Evolutionary conservation across 768 basidiomycete genomes (phyloP).

Genomic region (Tubosaeta sp.): DNA sequence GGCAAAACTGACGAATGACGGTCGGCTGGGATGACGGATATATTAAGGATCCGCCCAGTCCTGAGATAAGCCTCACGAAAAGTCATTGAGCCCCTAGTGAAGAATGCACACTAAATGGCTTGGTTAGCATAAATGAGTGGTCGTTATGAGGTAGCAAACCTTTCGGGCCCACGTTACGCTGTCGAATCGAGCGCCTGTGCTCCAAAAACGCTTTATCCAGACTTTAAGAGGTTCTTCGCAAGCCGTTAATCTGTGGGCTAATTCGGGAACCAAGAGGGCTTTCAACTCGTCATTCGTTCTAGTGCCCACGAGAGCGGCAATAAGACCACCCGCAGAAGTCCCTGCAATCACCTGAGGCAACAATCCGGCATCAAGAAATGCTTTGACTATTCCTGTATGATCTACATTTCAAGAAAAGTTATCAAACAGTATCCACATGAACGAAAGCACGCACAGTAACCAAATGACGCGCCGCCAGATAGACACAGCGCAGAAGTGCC

Average conservation of each 20-base stretch:
- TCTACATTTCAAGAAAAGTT: conserved; percentile 40
- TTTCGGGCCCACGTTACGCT: conserved; percentile 87
- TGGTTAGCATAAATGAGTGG: neutral
- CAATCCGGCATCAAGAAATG: conserved; percentile 81
- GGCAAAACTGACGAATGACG: conserved; percentile 64
- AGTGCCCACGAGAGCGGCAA: conserved; percentile 75
- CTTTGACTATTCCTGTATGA: conserved; percentile 88
- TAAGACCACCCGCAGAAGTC: conserved; percentile 88
- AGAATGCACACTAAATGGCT: conserved; percentile 65
- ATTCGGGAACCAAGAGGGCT: conserved; percentile 68
- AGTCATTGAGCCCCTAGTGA: conserved; percentile 90
- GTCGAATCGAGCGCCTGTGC: conserved; percentile 94
- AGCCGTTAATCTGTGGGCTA: conserved; percentile 81
- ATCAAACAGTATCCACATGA: neutral
- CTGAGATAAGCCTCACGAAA: conserved; percentile 92
- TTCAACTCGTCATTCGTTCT: conserved; percentile 86
- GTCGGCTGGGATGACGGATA: conserved; percentile 89
- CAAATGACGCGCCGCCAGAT: conserved; percentile 94
- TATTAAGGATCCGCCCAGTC: conserved; percentile 91
- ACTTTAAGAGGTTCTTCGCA: conserved; percentile 71
- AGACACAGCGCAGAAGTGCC: conserved; percentile 91
- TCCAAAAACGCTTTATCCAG: conserved; percentile 71
- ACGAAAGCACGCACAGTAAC: conserved; percentile 65
- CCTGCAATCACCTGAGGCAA: conserved; percentile 93
- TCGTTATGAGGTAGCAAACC: conserved; percentile 37